A percentile compares a stretch with the other conserved stretches of the same genome.
phyloP scores from a whole-genome alignment of 2,329 filamentous ascomycete species.

The Bipolaris victoriae region DNA sequence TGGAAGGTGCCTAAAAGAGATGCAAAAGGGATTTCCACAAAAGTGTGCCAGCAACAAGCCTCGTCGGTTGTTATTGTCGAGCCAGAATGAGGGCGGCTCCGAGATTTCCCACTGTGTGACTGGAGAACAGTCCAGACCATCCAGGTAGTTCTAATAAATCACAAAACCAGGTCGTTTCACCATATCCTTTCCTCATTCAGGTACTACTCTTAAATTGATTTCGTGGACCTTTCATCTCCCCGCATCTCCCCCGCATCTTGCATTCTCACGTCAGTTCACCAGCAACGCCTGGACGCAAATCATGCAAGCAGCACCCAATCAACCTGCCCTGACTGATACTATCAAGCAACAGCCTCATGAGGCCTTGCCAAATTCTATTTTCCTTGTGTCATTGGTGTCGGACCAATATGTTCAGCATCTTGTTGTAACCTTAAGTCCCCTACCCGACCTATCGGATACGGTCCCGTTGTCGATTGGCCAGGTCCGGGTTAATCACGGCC shows the following conservation, averaged over 20 bases:
- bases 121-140: not conserved
- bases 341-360: not conserved
- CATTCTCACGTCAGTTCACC: not conserved
- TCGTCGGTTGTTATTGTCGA: not conserved
- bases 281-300: not conserved
- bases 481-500: slow-evolving; percentile 1
- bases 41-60: not conserved
- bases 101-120: not conserved
- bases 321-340: not conserved
- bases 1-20: not conserved
- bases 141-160: not conserved
- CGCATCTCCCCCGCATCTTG: not conserved
- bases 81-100: not conserved
- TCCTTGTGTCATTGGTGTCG: not conserved
- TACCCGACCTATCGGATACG: not conserved
- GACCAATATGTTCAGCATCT: not conserved
- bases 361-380: not conserved
- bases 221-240: not conserved
- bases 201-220: not conserved
- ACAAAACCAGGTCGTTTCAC: not conserved
- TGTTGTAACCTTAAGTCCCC: not conserved
- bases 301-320: not conserved
- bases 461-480: not conserved
- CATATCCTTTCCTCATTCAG: not conserved
- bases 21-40: not conserved